Percentiles rank a stretch among this genome's conserved stretches.
Evolutionary conservation across 139 green algal genomes (phyloP).

Genomic region (Volvox reticuliferus): DNA sequence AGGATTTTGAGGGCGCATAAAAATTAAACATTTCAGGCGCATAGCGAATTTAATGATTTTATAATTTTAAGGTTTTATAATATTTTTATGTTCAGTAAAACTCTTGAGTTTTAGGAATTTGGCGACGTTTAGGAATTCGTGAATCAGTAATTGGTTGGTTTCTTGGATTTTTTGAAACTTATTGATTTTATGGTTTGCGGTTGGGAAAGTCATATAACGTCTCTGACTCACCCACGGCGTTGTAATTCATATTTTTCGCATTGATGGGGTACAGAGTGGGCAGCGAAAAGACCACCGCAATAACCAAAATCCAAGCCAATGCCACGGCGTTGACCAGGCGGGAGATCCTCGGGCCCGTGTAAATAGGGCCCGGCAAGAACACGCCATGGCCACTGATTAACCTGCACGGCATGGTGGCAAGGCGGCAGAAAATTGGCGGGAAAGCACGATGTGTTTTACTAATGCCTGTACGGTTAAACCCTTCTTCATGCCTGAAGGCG

Average conservation of each 20-base stretch:
- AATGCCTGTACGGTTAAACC: too few species aligned
- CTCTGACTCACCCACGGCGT: not conserved
- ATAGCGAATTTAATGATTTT: not conserved
- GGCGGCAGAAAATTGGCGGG: too few species aligned
- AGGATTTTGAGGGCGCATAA: not conserved
- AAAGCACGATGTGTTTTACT: too few species aligned
- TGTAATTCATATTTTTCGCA: constrained; percentile 37
- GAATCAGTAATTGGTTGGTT: too few species aligned
- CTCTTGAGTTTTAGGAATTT: too few species aligned
- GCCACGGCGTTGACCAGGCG: not conserved
- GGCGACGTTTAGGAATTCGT: too few species aligned
- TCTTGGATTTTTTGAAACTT: too few species aligned
- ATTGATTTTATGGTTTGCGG: not conserved
- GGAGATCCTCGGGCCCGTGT: not conserved
- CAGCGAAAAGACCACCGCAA: constrained; percentile 30
- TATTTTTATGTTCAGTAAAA: too few species aligned
- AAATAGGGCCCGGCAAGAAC: constrained; percentile 34
- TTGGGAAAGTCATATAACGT: too few species aligned
- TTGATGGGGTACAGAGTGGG: constrained; percentile 13
- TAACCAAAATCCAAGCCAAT: not conserved
- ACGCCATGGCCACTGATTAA: not conserved
- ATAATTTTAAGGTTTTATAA: not conserved
- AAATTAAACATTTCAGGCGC: not conserved
- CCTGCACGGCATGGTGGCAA: not conserved
- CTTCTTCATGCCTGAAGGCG: too few species aligned